A percentile compares a stretch with the other conserved stretches of the same genome.
These are phyloP conservation scores for Cyclanthera cordifolia DNA, from an alignment of 306 rosid genomes.

Conservation along the genomic window DNA sequence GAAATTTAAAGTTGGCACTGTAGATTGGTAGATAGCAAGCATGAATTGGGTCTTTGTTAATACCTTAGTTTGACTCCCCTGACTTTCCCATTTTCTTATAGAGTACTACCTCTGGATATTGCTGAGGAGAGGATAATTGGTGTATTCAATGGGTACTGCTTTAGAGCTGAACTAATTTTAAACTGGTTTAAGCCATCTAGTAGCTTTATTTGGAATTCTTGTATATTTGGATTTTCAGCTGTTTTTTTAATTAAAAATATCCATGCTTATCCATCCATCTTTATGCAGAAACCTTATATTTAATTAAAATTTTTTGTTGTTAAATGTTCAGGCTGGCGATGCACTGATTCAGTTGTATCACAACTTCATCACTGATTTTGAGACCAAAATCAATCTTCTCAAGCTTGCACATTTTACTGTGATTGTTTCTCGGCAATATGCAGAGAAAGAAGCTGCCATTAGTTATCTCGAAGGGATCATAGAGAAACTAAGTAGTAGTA, in stretches of 20 bases:
- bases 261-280: not conserved
- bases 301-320: not conserved
- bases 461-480: slow-evolving; percentile 77
- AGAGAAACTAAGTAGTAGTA: slow-evolving; percentile 76
- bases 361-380: slow-evolving; percentile 96
- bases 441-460: slow-evolving; percentile 91
- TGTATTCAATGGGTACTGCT: not conserved
- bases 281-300: not conserved
- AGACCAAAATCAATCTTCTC: slow-evolving; percentile 94
- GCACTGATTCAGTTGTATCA: slow-evolving; percentile 87
- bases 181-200: not conserved
- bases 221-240: not conserved
- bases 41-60: slow-evolving; percentile 1
- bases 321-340: slow-evolving; percentile 81
- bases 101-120: not conserved
- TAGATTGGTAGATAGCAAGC: not conserved
- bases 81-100: not conserved
- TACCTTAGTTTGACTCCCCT: not conserved
- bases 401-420: slow-evolving; percentile 99
- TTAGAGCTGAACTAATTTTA: not conserved
- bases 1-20: not conserved
- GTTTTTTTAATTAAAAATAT: not conserved
- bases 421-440: slow-evolving; percentile 85
- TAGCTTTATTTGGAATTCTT: not conserved
- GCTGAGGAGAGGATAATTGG: not conserved